phyloP scores from a whole-genome alignment of 129 eudicot species.

The Deinandra increscens region DNA sequence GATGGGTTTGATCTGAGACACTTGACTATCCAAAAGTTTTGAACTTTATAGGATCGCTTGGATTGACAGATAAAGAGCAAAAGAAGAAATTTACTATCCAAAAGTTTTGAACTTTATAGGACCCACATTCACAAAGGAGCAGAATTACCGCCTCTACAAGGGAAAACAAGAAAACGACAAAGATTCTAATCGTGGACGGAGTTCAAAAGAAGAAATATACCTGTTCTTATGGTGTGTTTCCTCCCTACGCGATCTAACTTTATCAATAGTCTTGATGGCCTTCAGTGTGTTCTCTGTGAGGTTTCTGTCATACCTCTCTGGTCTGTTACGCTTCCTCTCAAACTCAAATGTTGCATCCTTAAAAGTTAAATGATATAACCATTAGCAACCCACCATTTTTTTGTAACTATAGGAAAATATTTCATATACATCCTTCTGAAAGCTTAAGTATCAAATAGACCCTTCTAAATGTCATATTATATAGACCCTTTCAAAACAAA shows the following conservation, averaged over 20 bases:
- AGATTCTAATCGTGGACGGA: background rate
- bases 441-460: background rate
- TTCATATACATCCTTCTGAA: background rate
- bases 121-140: background rate
- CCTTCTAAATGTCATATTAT: background rate
- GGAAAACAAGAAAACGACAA: background rate
- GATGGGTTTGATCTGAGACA: background rate
- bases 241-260: constrained; percentile 57
- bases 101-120: no score
- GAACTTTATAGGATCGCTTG: background rate
- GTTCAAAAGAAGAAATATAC: constrained; percentile 21
- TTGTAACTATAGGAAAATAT: background rate
- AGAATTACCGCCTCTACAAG: background rate
- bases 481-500: background rate
- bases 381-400: background rate
- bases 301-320: constrained; percentile 91
- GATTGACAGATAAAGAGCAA: background rate
- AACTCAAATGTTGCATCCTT: constrained; percentile 95
- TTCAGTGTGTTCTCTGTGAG: constrained; percentile 67
- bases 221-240: constrained; percentile 50
- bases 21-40: background rate
- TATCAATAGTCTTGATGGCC: constrained; percentile 67
- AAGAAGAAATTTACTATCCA: no score
- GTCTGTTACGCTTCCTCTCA: constrained; percentile 96
- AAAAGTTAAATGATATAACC: background rate